These are phyloP conservation scores for Blepharisma undulans DNA, from an alignment of 169 alveolate species.

Conservation along the genomic window DNA sequence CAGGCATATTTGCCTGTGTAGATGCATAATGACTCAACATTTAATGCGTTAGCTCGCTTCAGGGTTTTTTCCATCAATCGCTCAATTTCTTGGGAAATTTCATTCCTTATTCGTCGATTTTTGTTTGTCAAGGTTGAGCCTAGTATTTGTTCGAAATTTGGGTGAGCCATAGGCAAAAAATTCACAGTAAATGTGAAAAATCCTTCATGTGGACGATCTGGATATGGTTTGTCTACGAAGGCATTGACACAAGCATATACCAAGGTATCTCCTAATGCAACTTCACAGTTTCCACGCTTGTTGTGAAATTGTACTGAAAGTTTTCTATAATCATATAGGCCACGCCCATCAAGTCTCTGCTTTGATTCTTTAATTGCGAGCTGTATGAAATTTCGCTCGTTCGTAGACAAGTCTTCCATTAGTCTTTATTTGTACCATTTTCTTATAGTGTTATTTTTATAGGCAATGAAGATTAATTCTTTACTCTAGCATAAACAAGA, in stretches of 20 bases:
- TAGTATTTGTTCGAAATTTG: background rate
- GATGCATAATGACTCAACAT: constrained; percentile 1
- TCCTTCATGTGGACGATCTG: constrained; percentile 31
- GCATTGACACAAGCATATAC: background rate
- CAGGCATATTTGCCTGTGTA: constrained; percentile 8
- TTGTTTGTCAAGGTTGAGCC: background rate
- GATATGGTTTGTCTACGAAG: background rate
- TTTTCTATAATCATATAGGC: background rate
- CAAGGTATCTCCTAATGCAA: constrained; percentile 13
- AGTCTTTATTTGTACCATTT: too few relatives aligned
- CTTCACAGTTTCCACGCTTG: constrained; percentile 21
- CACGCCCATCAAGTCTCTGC: constrained; percentile 13
- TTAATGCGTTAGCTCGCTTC: background rate
- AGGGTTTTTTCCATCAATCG: constrained; percentile 17
- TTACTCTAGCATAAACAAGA: too few relatives aligned
- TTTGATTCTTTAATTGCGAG: background rate
- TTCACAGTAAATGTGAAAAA: constrained; percentile 13
- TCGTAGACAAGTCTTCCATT: background rate
- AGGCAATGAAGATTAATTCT: too few relatives aligned
- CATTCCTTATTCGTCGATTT: background rate
- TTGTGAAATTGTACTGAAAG: background rate
- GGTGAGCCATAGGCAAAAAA: constrained; percentile 29
- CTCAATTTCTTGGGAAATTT: constrained; percentile 17
- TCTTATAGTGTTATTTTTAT: too few relatives aligned
- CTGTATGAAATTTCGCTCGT: background rate